Evolutionary conservation across 2,329 filamentous ascomycete genomes (phyloP).

Genomic region (Coniochaeta prunicola): DNA sequence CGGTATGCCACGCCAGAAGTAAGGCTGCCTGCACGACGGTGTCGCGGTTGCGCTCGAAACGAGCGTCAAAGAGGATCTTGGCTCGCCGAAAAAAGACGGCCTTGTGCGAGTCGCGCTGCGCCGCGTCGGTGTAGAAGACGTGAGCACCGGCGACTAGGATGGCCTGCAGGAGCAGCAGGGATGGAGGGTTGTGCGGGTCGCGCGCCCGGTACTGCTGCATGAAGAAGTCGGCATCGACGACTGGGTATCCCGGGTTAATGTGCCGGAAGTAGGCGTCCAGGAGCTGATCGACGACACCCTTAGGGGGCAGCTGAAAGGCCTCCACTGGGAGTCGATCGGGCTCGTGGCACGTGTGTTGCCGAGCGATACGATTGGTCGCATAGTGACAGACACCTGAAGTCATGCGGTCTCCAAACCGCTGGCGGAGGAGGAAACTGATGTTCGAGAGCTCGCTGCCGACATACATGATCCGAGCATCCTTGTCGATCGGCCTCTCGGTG

Average conservation of each 20-base stretch:
- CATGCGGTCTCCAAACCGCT: slow-evolving; percentile 27
- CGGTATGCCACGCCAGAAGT: slow-evolving; percentile 47
- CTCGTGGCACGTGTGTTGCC: slow-evolving; percentile 28
- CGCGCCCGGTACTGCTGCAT: slow-evolving; percentile 39
- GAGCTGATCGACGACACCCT: slow-evolving; percentile 38
- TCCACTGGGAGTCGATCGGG: slow-evolving; percentile 37
- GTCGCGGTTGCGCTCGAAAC: slow-evolving; percentile 45
- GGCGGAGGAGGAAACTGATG: slow-evolving; percentile 45
- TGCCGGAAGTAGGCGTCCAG: slow-evolving; percentile 42
- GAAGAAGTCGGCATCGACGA: slow-evolving; percentile 43
- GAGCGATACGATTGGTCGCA: slow-evolving; percentile 32
- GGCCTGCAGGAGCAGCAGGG: slow-evolving; percentile 40
- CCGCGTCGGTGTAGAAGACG: slow-evolving; percentile 30
- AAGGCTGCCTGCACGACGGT: slow-evolving; percentile 46
- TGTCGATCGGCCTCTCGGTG: slow-evolving; percentile 35
- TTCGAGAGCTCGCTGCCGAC: slow-evolving; percentile 50
- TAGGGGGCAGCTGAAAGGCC: slow-evolving; percentile 40
- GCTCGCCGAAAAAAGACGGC: slow-evolving; percentile 42
- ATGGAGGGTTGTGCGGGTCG: slow-evolving; percentile 34
- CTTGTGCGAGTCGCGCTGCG: slow-evolving; percentile 33
- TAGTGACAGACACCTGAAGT: slow-evolving; percentile 22
- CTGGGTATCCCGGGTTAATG: slow-evolving; percentile 43
- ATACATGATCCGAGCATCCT: slow-evolving; percentile 41
- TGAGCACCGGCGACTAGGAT: slow-evolving; percentile 45
- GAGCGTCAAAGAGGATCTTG: slow-evolving; percentile 44